Evolutionary conservation across 78 protist genomes (phyloP).

Genomic region (Creolimax fragrantissima): DNA sequence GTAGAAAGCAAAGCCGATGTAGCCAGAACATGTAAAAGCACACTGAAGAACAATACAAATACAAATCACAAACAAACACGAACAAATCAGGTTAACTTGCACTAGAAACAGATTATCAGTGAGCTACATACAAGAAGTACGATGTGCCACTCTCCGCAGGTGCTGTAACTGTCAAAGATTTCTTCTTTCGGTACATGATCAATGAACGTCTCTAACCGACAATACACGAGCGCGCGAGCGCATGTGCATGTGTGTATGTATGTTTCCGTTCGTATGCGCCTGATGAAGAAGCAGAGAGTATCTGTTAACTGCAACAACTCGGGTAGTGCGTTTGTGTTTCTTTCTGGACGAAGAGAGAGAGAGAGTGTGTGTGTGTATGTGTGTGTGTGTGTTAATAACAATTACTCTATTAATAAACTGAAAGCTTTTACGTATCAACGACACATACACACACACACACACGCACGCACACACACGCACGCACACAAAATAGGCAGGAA

Average conservation of each 20-base stretch:
- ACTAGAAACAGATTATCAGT: too few relatives aligned
- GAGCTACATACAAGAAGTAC: neutral
- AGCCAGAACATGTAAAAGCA: too few relatives aligned
- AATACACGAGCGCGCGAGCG: neutral
- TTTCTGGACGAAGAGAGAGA: too few relatives aligned
- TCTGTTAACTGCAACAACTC: too few relatives aligned
- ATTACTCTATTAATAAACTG: neutral
- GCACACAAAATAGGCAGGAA: neutral
- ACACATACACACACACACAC: neutral
- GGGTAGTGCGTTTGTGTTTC: too few relatives aligned
- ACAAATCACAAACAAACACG: too few relatives aligned
- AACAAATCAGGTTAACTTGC: too few relatives aligned
- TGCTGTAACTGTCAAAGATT: neutral
- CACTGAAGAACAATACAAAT: too few relatives aligned
- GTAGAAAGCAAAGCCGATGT: too few relatives aligned
- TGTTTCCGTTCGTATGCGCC: neutral
- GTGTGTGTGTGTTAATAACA: neutral
- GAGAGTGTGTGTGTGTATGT: neutral
- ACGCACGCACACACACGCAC: neutral
- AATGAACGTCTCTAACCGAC: neutral
- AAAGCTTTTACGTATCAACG: too few relatives aligned
- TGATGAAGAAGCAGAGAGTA: too few relatives aligned
- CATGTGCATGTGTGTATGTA: neutral
- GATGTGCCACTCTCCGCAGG: neutral
- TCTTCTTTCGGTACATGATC: neutral